Evolutionary conservation across 805 yeast genomes (phyloP).

Genomic region (Nakazawaea holstii): DNA sequence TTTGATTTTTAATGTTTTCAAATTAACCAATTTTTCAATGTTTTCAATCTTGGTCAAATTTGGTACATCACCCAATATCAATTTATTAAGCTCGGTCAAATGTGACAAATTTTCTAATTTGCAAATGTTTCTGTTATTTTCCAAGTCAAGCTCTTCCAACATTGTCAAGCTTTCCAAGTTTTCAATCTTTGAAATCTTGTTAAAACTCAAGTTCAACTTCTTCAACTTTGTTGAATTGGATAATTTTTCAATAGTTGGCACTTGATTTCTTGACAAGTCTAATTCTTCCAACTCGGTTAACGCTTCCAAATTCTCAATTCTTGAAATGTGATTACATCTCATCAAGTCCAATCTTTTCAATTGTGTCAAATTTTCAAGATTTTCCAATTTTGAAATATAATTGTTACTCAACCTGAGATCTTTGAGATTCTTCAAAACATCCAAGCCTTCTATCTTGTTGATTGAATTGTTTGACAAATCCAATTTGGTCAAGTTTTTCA

Average conservation of each 20-base stretch:
- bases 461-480: constrained; percentile 9
- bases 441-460: constrained; percentile 58
- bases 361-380: constrained; percentile 61
- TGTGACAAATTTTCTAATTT: constrained; percentile 28
- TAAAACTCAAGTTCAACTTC: constrained; percentile 72
- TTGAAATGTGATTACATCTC: constrained; percentile 7
- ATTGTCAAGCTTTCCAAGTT: constrained; percentile 49
- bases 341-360: constrained; percentile 50
- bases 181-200: constrained; percentile 64
- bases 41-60: constrained; percentile 52
- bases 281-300: constrained; percentile 64
- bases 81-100: constrained; percentile 1
- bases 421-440: constrained; percentile 33
- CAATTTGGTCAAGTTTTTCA: constrained; percentile 35
- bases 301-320: constrained; percentile 3
- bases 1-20: constrained; percentile 77
- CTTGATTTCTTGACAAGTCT: constrained; percentile 82
- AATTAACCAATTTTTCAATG: constrained; percentile 46
- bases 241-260: constrained; percentile 45
- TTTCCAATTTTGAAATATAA: constrained; percentile 55
- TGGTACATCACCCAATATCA: constrained; percentile 9
- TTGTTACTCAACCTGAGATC: constrained; percentile 70
- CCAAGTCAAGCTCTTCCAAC: constrained; percentile 76
- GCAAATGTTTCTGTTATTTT: constrained; percentile 86
- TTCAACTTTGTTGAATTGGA: constrained; percentile 48